Percentiles rank a stretch among this genome's conserved stretches.
phyloP scores from a whole-genome alignment of 495 filamentous ascomycete species.

The Neurospora sp. region DNA sequence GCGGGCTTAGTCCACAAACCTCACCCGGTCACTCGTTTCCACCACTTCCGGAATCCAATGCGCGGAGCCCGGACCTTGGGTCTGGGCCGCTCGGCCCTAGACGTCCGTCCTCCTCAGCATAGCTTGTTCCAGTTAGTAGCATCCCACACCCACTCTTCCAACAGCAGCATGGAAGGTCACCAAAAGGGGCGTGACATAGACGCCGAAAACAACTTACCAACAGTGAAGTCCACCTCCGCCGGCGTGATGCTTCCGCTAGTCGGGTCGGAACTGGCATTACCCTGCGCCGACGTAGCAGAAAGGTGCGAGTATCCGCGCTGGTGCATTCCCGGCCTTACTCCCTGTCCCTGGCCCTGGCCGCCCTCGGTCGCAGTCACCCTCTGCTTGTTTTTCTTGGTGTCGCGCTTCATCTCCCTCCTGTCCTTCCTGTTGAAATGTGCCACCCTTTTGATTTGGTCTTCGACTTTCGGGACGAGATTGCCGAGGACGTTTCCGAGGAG shows the following conservation, averaged over 20 bases:
- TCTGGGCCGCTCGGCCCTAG: background rate
- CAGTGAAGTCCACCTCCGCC: background rate
- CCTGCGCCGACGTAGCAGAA: background rate
- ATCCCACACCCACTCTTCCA: background rate
- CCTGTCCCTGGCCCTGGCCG: background rate
- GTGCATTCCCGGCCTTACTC: background rate
- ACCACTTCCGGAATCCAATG: background rate
- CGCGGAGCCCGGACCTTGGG: background rate
- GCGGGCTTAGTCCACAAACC: background rate
- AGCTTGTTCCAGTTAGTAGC: background rate
- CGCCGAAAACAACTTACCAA: background rate
- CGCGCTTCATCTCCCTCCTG: background rate
- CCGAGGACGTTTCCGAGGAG: constrained; percentile 28
- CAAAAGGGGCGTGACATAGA: background rate
- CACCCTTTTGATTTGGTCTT: constrained; percentile 3
- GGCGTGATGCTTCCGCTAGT: background rate
- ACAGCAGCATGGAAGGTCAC: background rate
- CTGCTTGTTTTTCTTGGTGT: background rate
- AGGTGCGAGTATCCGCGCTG: background rate
- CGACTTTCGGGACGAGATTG: constrained; percentile 20
- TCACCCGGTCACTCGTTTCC: background rate
- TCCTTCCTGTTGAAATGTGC: background rate
- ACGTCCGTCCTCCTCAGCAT: background rate
- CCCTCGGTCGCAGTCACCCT: background rate
- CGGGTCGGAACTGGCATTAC: background rate